Evolutionary conservation across 352 stramenopile genomes (phyloP).

Genomic region (Peronospora belbahrii): DNA sequence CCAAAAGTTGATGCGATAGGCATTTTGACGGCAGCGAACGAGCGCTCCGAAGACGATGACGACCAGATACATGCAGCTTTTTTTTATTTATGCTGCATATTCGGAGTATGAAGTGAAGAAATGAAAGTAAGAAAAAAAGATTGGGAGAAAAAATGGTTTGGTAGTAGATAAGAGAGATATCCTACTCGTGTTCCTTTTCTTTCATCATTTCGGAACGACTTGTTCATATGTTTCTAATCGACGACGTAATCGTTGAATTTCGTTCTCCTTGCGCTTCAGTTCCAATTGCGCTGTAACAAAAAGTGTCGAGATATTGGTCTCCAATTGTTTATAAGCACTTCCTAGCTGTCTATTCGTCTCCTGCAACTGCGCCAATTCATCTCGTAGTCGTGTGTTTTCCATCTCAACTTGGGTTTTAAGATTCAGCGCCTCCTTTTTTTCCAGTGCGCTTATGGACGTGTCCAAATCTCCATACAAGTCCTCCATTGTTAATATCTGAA

Average conservation of each 20-base stretch:
- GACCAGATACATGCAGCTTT: slow-evolving; percentile 27
- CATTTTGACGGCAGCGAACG: slow-evolving; percentile 34
- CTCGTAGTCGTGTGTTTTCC: slow-evolving; percentile 41
- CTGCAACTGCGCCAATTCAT: slow-evolving; percentile 59
- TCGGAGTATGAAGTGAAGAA: slow-evolving; percentile 14
- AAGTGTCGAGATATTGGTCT: slow-evolving; percentile 67
- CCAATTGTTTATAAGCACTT: slow-evolving; percentile 47
- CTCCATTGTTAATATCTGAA: slow-evolving; percentile 15
- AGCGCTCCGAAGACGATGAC: slow-evolving; percentile 28
- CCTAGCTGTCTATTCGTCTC: slow-evolving; percentile 50
- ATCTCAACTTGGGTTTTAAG: slow-evolving; percentile 45
- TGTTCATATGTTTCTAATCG: slow-evolving; percentile 22
- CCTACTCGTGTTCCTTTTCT: background rate
- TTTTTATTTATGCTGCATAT: slow-evolving; percentile 38
- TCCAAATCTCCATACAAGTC: slow-evolving; percentile 80
- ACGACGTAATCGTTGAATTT: slow-evolving; percentile 61
- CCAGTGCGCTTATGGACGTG: slow-evolving; percentile 60
- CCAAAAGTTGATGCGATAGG: slow-evolving; percentile 32
- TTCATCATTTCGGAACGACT: background rate
- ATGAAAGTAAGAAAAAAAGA: slow-evolving; percentile 19
- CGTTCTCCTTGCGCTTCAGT: slow-evolving; percentile 67
- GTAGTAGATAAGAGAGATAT: too few relatives aligned
- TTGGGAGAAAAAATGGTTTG: too few relatives aligned
- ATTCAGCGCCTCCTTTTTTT: slow-evolving; percentile 53
- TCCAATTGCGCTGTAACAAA: slow-evolving; percentile 72